Percentiles rank a stretch among this genome's conserved stretches.
Evolutionary conservation across 176 grass and related monocot species (phyloP).

Genomic region (Carex parvula): DNA sequence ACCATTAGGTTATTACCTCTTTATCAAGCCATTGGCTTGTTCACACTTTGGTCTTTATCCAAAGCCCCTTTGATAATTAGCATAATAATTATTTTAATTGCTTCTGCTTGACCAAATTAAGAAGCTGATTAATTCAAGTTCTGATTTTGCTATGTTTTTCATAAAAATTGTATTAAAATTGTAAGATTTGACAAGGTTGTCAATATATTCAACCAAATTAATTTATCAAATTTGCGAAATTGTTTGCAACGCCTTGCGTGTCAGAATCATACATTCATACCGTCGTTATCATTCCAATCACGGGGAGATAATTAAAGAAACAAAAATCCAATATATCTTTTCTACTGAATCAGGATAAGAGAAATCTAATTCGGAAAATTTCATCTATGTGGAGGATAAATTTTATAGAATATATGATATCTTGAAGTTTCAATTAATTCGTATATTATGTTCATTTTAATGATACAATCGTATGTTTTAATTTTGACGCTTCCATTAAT

Average conservation of each 20-base stretch:
- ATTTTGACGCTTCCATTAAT: no score
- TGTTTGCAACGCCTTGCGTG: not conserved
- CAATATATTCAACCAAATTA: not conserved
- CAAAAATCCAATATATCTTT: not conserved
- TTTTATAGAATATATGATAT: no score
- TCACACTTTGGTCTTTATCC: not conserved
- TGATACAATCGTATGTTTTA: no score
- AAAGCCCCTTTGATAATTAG: not conserved
- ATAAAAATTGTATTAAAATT: not conserved
- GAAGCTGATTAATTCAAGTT: no score
- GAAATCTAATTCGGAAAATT: not conserved
- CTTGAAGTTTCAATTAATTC: no score
- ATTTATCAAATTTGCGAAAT: not conserved
- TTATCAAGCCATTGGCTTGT: constrained; percentile 22
- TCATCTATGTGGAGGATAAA: not conserved
- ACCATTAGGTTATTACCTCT: constrained; percentile 23
- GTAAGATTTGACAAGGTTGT: not conserved
- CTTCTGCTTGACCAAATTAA: constrained; percentile 5
- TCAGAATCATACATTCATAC: not conserved
- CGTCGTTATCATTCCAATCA: not conserved
- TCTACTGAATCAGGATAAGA: not conserved
- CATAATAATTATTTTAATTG: not conserved
- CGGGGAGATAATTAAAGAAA: not conserved
- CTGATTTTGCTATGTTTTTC: no score
- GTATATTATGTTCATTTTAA: no score